These are phyloP conservation scores for Lepidopterella palustris DNA, from an alignment of 495 filamentous ascomycete species.

Conservation along the genomic window DNA sequence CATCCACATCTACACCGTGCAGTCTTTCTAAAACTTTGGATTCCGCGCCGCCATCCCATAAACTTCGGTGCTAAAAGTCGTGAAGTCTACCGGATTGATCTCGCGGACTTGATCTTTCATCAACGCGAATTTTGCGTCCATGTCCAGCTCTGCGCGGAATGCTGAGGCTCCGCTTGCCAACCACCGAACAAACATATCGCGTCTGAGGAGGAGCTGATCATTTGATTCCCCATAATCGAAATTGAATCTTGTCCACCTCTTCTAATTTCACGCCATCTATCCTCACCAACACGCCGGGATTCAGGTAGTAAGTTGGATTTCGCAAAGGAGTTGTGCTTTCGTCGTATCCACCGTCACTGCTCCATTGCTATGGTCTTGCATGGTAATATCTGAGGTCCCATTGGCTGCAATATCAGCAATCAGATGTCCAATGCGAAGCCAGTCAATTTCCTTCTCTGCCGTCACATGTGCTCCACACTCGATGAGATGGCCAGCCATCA, in stretches of 20 bases:
- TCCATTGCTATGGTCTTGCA: constrained; percentile 14
- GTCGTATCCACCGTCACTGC: constrained; percentile 15
- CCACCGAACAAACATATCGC: constrained; percentile 13
- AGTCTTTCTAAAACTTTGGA: constrained; percentile 15
- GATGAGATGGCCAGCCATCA: constrained; percentile 34
- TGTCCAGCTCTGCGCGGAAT: constrained; percentile 8
- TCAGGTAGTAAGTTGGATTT: constrained; percentile 21
- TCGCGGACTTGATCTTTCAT: constrained; percentile 19
- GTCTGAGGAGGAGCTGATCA: constrained; percentile 11
- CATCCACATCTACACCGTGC: constrained; percentile 13
- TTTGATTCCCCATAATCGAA: constrained; percentile 13
- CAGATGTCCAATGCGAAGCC: constrained; percentile 6
- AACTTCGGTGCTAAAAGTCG: constrained; percentile 16
- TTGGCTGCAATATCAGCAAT: constrained; percentile 17
- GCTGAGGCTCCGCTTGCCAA: constrained; percentile 18
- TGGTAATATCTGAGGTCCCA: constrained; percentile 13
- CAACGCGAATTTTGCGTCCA: constrained; percentile 9
- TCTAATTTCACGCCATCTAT: constrained; percentile 10
- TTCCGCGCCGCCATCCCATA: constrained; percentile 6
- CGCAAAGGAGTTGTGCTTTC: constrained; percentile 19
- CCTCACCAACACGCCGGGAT: constrained; percentile 9
- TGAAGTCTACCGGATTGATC: constrained; percentile 9
- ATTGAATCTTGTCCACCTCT: constrained; percentile 7
- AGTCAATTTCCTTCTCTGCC: constrained; percentile 3
- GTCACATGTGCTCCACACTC: constrained; percentile 31